Evolutionary conservation across 805 yeast species (phyloP).

Genomic region (Lipomyces spencermartinsiae): DNA sequence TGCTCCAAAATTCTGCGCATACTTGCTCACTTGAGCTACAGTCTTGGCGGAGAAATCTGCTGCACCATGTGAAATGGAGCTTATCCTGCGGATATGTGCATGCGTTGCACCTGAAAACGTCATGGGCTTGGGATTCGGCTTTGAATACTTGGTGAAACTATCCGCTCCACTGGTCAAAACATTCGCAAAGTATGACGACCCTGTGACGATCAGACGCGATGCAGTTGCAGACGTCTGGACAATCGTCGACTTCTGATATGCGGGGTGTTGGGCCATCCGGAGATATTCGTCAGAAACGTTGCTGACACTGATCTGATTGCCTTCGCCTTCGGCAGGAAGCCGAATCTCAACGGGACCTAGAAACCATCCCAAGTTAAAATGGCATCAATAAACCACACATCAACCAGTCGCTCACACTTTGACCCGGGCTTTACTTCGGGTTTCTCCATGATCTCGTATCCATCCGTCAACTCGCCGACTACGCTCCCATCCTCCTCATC

Average conservation of each 20-base stretch:
- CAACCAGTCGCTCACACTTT: constrained; percentile 2
- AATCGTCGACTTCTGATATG: not conserved
- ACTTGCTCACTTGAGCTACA: constrained; percentile 2
- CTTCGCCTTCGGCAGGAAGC: constrained; percentile 4
- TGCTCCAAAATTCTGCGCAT: constrained; percentile 4
- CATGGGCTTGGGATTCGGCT: constrained; percentile 7
- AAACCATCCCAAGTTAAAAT: not conserved
- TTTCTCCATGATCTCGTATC: constrained; percentile 1
- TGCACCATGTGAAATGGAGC: not conserved
- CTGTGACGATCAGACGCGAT: not conserved
- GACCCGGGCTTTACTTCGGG: not conserved
- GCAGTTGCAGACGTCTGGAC: constrained; percentile 6
- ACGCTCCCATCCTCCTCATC: not conserved
- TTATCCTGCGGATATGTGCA: constrained; percentile 1
- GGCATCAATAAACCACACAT: not conserved
- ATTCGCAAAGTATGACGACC: not conserved
- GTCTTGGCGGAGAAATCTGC: not conserved
- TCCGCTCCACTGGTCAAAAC: not conserved
- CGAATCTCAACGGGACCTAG: not conserved
- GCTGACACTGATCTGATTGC: constrained; percentile 8
- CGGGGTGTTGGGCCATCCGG: not conserved
- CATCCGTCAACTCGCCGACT: constrained; percentile 7
- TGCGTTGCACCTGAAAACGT: not conserved
- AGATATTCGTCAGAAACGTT: not conserved
- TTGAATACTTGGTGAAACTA: not conserved